A percentile compares a stretch with the other conserved stretches of the same genome.
Evolutionary conservation across 352 stramenopile genomes (phyloP).

Genomic region (Phytopythium chamaehyphon): DNA sequence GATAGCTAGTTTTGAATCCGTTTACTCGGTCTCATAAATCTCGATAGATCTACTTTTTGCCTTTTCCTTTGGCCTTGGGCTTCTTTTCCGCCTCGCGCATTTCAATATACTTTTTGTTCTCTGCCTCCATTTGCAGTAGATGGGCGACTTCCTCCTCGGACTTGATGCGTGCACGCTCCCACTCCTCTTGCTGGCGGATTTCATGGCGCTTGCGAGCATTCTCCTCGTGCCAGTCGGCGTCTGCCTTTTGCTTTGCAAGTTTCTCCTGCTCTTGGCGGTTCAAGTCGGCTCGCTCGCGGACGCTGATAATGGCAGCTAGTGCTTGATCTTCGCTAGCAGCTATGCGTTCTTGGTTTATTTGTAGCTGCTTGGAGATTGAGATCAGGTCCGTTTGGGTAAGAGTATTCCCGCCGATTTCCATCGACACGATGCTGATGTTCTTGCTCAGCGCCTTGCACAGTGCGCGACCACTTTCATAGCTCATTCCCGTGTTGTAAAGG

Average conservation of each 20-base stretch:
- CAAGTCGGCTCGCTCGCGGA: constrained; percentile 25
- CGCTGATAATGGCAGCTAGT: constrained; percentile 12
- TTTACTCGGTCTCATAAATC: not conserved
- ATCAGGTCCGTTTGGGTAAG: constrained; percentile 43
- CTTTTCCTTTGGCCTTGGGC: constrained; percentile 52
- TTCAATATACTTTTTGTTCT: constrained; percentile 55
- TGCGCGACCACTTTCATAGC: constrained; percentile 36
- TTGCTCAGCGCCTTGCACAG: constrained; percentile 39
- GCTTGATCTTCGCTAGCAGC: constrained; percentile 23
- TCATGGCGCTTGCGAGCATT: constrained; percentile 48
- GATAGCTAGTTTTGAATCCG: constrained; percentile 4
- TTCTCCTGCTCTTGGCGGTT: constrained; percentile 26
- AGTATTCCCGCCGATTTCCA: constrained; percentile 48
- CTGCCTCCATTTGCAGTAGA: constrained; percentile 42
- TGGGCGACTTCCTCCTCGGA: constrained; percentile 45
- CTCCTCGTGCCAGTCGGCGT: constrained; percentile 47
- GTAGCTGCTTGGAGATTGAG: constrained; percentile 30
- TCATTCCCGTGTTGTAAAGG: constrained; percentile 58
- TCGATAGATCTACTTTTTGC: constrained; percentile 39
- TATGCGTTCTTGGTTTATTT: constrained; percentile 38
- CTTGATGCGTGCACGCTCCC: constrained; percentile 30
- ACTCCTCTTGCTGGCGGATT: constrained; percentile 41
- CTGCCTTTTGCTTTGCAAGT: constrained; percentile 31
- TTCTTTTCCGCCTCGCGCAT: constrained; percentile 39
- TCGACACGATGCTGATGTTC: constrained; percentile 41